Conservation (phyloP, 768 basidiomycete genomes). For the Amanita exitialis region DNA sequence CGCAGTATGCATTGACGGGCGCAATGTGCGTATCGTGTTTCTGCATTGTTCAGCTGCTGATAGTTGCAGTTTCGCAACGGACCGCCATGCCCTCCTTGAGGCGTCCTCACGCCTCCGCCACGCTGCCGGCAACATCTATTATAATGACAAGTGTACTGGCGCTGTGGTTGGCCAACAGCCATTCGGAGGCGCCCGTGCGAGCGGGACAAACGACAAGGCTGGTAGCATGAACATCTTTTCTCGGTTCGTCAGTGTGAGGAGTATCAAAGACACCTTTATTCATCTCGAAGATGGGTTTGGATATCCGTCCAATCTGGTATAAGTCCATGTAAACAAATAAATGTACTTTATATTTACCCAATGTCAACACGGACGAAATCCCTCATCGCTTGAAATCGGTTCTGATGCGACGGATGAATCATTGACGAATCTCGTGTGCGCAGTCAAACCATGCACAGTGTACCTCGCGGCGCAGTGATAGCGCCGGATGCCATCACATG, state of each 20-base stretch:
- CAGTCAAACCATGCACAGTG: no score
- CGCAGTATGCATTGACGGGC: slow-evolving; percentile 90
- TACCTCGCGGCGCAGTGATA: no score
- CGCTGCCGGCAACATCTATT: slow-evolving; percentile 94
- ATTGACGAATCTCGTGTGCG: no score
- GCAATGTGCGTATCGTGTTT: slow-evolving; percentile 54
- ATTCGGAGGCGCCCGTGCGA: slow-evolving; percentile 88
- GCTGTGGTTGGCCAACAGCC: slow-evolving; percentile 98
- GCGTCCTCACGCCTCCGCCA: slow-evolving; percentile 82
- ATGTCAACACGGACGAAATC: no score
- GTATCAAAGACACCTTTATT: slow-evolving; percentile 97
- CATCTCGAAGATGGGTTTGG: slow-evolving; percentile 57
- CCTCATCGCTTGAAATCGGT: no score
- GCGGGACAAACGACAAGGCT: slow-evolving; percentile 98
- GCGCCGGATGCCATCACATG: no score
- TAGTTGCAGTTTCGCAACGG: slow-evolving; percentile 60
- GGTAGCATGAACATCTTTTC: slow-evolving; percentile 63
- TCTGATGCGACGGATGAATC: no score
- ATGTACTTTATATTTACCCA: no score
- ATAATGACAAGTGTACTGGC: slow-evolving; percentile 97
- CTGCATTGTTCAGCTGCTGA: slow-evolving; percentile 7
- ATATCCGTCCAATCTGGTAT: slow-evolving; percentile 76
- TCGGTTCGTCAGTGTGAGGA: slow-evolving; percentile 80
- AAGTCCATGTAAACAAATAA: not conserved
- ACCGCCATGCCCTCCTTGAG: slow-evolving; percentile 69